These are phyloP conservation scores for Xanthoparmelia taractica DNA, from an alignment of 495 filamentous ascomycete genomes.

Conservation along the genomic window DNA sequence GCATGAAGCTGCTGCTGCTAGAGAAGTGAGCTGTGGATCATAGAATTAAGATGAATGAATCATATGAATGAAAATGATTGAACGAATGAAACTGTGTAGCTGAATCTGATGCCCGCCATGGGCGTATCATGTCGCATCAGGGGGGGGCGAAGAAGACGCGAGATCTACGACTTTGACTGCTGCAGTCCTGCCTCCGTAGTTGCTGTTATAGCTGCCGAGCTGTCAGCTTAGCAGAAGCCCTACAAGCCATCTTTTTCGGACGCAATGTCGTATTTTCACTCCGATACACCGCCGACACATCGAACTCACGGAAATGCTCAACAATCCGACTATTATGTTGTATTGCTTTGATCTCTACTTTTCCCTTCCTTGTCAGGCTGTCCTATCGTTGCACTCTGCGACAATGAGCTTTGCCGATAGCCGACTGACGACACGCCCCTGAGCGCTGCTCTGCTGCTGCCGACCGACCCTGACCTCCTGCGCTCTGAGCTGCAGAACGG, in stretches of 20 bases:
- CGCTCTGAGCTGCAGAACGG: neutral
- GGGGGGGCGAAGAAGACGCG: no score
- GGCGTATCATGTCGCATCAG: neutral
- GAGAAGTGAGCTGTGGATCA: slow-evolving; percentile 1
- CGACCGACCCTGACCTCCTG: neutral
- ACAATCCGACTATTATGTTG: no score
- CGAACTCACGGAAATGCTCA: no score
- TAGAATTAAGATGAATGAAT: neutral
- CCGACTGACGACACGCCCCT: neutral
- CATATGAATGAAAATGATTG: no score
- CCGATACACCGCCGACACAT: no score
- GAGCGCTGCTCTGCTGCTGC: neutral
- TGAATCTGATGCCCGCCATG: neutral
- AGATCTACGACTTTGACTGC: no score
- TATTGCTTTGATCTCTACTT: neutral
- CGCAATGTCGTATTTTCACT: neutral
- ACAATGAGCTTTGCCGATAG: neutral
- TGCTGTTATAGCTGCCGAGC: neutral
- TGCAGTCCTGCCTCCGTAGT: neutral
- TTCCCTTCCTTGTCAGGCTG: neutral
- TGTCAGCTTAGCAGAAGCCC: neutral
- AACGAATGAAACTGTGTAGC: no score
- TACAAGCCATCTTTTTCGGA: neutral
- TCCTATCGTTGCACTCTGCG: neutral
- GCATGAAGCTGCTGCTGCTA: neutral